Evolutionary conservation across 192 early-diverging fungal species (phyloP).

Genomic region (Coemansia sp.): DNA sequence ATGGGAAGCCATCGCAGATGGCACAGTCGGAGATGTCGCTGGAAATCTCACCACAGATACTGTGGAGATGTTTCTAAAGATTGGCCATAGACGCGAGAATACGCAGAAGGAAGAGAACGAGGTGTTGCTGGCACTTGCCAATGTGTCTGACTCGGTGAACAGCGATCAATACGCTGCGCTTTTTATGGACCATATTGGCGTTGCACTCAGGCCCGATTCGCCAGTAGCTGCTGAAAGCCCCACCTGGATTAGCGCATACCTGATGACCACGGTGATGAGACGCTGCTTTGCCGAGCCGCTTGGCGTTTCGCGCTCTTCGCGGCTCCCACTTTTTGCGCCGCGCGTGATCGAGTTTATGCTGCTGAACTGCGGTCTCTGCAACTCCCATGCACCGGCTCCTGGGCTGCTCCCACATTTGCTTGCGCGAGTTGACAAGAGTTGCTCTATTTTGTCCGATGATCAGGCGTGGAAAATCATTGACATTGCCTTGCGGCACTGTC

Average conservation of each 20-base stretch:
- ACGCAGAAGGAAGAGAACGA: constrained; percentile 51
- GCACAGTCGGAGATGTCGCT: constrained; percentile 15
- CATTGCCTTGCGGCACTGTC: constrained; percentile 40
- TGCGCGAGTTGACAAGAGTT: constrained; percentile 41
- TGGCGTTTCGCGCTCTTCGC: constrained; percentile 49
- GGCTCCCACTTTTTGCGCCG: constrained; percentile 50
- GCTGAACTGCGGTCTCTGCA: constrained; percentile 46
- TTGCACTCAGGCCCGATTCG: constrained; percentile 9
- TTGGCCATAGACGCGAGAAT: constrained; percentile 33
- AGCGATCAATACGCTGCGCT: constrained; percentile 50
- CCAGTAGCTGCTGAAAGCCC: constrained; percentile 10
- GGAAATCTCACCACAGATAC: background rate
- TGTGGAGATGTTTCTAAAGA: constrained; percentile 19
- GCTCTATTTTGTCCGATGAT: constrained; percentile 19
- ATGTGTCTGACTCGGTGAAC: constrained; percentile 43
- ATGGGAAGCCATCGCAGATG: constrained; percentile 52
- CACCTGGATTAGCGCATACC: constrained; percentile 49
- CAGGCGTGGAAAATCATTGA: constrained; percentile 39
- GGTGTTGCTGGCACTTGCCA: constrained; percentile 45
- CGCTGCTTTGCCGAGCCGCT: constrained; percentile 56
- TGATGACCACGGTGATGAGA: constrained; percentile 56
- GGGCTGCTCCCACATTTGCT: constrained; percentile 47
- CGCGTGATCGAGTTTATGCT: constrained; percentile 54
- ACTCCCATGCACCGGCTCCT: constrained; percentile 48
- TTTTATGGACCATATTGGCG: constrained; percentile 54